Conservation (phyloP, 306 rosid species). For the Pueraria montana region DNA sequence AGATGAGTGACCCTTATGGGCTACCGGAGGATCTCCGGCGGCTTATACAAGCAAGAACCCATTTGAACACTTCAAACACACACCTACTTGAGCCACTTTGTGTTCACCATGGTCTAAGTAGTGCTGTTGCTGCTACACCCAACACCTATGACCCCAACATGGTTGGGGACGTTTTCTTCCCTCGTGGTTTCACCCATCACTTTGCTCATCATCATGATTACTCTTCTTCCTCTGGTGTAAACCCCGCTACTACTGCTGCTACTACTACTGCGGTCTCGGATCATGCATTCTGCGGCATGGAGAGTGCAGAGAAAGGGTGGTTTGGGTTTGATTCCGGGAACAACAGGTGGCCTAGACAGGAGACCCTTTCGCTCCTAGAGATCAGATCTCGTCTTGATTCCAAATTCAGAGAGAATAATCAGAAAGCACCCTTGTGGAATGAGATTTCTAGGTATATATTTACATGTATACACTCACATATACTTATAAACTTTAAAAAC, state of each 20-base stretch:
- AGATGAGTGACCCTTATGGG: conserved; percentile 55
- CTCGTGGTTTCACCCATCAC: conserved; percentile 42
- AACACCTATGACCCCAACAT: conserved; percentile 52
- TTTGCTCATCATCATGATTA: conserved; percentile 29
- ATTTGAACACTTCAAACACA: conserved; percentile 36
- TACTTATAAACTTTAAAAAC: background rate
- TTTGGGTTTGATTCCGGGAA: conserved; percentile 60
- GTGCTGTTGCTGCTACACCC: conserved; percentile 6
- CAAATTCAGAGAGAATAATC: conserved; percentile 81
- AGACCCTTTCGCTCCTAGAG: conserved; percentile 83
- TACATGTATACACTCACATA: background rate
- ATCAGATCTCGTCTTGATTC: conserved; percentile 92
- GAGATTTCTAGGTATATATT: conserved; percentile 79
- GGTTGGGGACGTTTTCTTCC: conserved; percentile 54
- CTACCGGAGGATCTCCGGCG: conserved; percentile 77
- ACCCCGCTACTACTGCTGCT: conserved; percentile 15
- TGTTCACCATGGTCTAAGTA: conserved; percentile 27
- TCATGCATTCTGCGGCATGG: conserved; percentile 40
- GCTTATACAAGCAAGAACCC: conserved; percentile 54
- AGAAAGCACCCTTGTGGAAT: conserved; percentile 87
- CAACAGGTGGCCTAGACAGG: conserved; percentile 87
- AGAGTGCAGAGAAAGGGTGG: conserved; percentile 54
- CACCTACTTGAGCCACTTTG: conserved; percentile 46
- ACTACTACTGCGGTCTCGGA: conserved; percentile 35
- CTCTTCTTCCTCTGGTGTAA: conserved; percentile 11